These are phyloP conservation scores for Solanum infundibuliforme DNA, from an alignment of 257 asterid genomes.

Conservation along the genomic window DNA sequence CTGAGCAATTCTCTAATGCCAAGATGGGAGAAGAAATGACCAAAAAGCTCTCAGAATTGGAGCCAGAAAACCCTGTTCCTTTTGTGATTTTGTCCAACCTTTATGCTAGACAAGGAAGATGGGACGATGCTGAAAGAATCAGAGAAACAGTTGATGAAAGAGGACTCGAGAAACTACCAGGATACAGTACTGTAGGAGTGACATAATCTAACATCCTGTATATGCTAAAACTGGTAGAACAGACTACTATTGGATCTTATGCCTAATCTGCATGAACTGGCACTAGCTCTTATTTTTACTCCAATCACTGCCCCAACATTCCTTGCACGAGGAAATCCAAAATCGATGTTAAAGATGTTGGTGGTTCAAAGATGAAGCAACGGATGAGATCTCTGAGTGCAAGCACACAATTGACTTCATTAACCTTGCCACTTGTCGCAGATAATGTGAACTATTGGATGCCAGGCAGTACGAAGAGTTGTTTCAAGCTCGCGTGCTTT, in stretches of 20 bases:
- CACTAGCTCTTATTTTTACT: neutral
- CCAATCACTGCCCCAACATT: slow-evolving; percentile 18
- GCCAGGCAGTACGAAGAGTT: slow-evolving; percentile 44
- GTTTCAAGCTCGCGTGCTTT: slow-evolving; percentile 53
- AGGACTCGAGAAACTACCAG: slow-evolving; percentile 50
- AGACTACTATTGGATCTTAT: neutral
- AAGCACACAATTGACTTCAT: slow-evolving; percentile 43
- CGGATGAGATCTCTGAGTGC: slow-evolving; percentile 76
- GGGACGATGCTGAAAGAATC: slow-evolving; percentile 60
- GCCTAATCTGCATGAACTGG: neutral
- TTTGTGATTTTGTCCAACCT: slow-evolving; percentile 75
- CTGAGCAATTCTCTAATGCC: slow-evolving; percentile 42
- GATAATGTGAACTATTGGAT: slow-evolving; percentile 49
- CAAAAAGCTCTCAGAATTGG: slow-evolving; percentile 42
- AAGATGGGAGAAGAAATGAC: slow-evolving; percentile 55
- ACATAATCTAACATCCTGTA: slow-evolving; percentile 12
- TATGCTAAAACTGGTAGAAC: neutral
- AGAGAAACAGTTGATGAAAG: slow-evolving; percentile 42
- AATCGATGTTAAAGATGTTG: slow-evolving; percentile 47
- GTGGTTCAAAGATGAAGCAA: slow-evolving; percentile 63
- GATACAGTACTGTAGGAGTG: slow-evolving; percentile 37
- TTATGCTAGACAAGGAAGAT: slow-evolving; percentile 68
- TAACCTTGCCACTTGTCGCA: slow-evolving; percentile 27
- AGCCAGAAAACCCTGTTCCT: slow-evolving; percentile 65
- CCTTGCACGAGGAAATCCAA: slow-evolving; percentile 54